phyloP scores from a whole-genome alignment of 345 rosid genomes.

The Schrenkiella parvula region DNA sequence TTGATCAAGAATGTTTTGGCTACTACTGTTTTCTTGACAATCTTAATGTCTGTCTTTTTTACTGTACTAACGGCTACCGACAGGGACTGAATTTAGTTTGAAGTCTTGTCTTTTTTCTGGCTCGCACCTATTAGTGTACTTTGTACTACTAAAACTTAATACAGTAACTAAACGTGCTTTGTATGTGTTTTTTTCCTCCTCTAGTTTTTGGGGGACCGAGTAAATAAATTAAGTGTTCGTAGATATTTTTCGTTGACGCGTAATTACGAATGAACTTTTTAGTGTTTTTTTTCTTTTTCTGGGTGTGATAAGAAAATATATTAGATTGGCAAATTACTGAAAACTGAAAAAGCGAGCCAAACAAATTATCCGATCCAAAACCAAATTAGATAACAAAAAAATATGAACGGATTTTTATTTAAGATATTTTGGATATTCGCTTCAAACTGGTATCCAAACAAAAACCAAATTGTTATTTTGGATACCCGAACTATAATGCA shows the following conservation, averaged over 20 bases:
- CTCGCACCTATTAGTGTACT: not conserved
- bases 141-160: not conserved
- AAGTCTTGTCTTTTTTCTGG: not conserved
- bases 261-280: not conserved
- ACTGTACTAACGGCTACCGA: not conserved
- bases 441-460: too few relatives aligned
- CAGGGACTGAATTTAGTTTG: not conserved
- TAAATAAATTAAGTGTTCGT: not conserved
- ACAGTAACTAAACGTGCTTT: not conserved
- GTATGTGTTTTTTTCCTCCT: not conserved
- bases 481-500: too few relatives aligned
- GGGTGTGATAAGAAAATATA: too few relatives aligned
- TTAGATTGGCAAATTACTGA: too few relatives aligned
- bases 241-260: not conserved
- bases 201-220: not conserved
- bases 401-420: too few relatives aligned
- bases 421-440: too few relatives aligned
- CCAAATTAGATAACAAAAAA: too few relatives aligned
- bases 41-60: constrained; percentile 17
- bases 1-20: constrained; percentile 19
- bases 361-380: too few relatives aligned
- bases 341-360: too few relatives aligned
- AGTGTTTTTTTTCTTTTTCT: too few relatives aligned
- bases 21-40: constrained; percentile 6
- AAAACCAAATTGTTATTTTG: too few relatives aligned